Evolutionary conservation across 768 basidiomycete genomes (phyloP).

Genomic region (Hebeloma cylindrosporum): DNA sequence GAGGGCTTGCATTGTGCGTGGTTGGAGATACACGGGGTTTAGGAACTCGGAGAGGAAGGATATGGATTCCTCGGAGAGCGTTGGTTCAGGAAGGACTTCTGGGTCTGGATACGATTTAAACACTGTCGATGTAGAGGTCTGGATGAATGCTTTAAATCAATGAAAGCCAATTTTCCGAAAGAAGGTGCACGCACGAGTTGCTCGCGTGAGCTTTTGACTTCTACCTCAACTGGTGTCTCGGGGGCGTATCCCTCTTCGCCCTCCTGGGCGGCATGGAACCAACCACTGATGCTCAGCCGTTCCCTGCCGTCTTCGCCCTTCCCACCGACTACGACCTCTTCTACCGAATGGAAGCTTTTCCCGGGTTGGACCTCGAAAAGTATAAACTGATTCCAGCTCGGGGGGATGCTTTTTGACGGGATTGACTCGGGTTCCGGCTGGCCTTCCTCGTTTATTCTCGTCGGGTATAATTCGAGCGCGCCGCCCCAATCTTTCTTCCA

Average conservation of each 20-base stretch:
- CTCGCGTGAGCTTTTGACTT: slow-evolving; percentile 80
- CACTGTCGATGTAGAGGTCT: slow-evolving; percentile 63
- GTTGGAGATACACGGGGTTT: slow-evolving; percentile 87
- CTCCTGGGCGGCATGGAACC: slow-evolving; percentile 93
- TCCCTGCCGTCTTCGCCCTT: slow-evolving; percentile 64
- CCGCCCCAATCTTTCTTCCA: slow-evolving; percentile 95
- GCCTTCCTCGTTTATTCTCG: slow-evolving; percentile 55
- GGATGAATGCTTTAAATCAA: slow-evolving; percentile 14
- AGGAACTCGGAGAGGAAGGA: slow-evolving; percentile 82
- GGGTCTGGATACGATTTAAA: slow-evolving; percentile 58
- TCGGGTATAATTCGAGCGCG: slow-evolving; percentile 90
- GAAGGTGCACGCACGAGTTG: slow-evolving; percentile 71
- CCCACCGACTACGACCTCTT: slow-evolving; percentile 89
- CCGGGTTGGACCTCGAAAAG: slow-evolving; percentile 95
- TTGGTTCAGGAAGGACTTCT: slow-evolving; percentile 48
- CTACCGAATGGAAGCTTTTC: slow-evolving; percentile 92
- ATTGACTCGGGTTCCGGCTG: slow-evolving; percentile 65
- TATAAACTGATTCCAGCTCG: slow-evolving; percentile 87
- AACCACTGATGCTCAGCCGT: slow-evolving; percentile 89
- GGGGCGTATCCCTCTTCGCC: slow-evolving; percentile 85
- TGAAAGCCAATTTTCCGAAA: neutral
- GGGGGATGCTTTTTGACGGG: slow-evolving; percentile 68
- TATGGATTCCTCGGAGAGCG: slow-evolving; percentile 58
- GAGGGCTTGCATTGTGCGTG: slow-evolving; percentile 76
- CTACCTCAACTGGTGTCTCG: slow-evolving; percentile 38